These are phyloP conservation scores for Stemphylium lycopersici DNA, from an alignment of 2,329 filamentous ascomycete genomes.

Conservation along the genomic window DNA sequence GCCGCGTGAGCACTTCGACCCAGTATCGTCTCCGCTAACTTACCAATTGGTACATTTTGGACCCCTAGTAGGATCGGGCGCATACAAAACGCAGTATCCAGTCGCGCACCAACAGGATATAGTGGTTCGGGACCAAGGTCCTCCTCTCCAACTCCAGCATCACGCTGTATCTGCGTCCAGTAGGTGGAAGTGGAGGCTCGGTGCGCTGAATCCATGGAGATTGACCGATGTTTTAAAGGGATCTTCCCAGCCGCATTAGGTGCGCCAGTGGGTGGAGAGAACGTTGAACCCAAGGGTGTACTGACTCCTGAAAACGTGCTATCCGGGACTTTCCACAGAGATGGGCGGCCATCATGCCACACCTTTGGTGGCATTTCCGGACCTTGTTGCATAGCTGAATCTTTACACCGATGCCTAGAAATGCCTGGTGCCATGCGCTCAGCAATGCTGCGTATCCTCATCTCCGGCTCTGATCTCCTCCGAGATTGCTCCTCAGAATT, in stretches of 20 bases:
- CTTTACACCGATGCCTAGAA: background rate
- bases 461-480: background rate
- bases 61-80: background rate
- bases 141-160: background rate
- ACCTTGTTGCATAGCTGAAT: background rate
- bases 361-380: slow-evolving; percentile 19
- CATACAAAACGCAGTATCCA: background rate
- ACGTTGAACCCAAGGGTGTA: slow-evolving; percentile 22
- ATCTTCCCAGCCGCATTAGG: background rate
- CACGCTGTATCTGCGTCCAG: slow-evolving; percentile 3
- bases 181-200: background rate
- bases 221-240: background rate
- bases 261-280: background rate
- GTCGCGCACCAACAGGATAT: background rate
- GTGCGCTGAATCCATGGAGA: background rate
- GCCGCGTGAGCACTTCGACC: too few species aligned
- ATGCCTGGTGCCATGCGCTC: background rate
- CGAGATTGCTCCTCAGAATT: background rate
- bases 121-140: background rate
- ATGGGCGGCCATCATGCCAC: slow-evolving; percentile 22
- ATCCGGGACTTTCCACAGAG: slow-evolving; percentile 1
- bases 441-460: background rate
- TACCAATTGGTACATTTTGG: background rate
- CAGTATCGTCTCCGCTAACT: background rate
- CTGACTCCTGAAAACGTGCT: slow-evolving; percentile 4